Base-by-base conservation (phyloP, 306 rosid species). In the Mimosa bimucronata region DNA sequence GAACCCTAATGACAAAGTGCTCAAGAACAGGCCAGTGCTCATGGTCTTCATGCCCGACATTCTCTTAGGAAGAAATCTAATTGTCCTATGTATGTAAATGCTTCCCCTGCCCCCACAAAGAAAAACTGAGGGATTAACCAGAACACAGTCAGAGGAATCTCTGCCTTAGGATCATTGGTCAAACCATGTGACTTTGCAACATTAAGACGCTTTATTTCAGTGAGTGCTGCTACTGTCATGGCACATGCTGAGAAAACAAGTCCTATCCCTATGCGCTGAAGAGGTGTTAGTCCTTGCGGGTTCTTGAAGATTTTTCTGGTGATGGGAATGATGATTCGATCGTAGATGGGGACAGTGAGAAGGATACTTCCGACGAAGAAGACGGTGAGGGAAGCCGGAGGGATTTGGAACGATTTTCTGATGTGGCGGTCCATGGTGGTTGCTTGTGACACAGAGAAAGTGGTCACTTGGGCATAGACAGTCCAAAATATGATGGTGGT, bases 41-140 rank as follows among this genome's bases (percentile, higher is more conserved):
- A 91, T 90, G 0, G 97, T 92, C 80, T 92, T 92, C 97, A 92
- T 94, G 58, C 98, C 97, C 71, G 97, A 23, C 97, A 92, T 75
- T 94, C 98, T 60, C 95, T 83, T 0, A 92, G 85, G 77, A 94
- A 92, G 58, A 94, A 94, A 45, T 91, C 94, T 5, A 94, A 81
- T 53, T 94, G 97, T 0, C 98, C 98, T 74, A 90, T 89, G 40
- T 94, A 92, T 41, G 83, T 92, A 55, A 92, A 92, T 10, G 97
- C 98, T 83, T 94, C 97, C 0, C 97, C 98, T 0, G 86, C 61
- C 19, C 98, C 98, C 30, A 94, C 97, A 3, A 94, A 16, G 88
- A 92, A 84, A 68, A 90, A 90, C 76, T 94, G 98, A 1, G 98
- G 97, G 14, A 89, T 53, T 78, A 94, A 52, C 97, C 97, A 91